Percentiles rank a stretch among this genome's conserved stretches.
These are phyloP conservation scores for Amanita subjunquillea DNA, from an alignment of 768 basidiomycete genomes.

Conservation along the genomic window DNA sequence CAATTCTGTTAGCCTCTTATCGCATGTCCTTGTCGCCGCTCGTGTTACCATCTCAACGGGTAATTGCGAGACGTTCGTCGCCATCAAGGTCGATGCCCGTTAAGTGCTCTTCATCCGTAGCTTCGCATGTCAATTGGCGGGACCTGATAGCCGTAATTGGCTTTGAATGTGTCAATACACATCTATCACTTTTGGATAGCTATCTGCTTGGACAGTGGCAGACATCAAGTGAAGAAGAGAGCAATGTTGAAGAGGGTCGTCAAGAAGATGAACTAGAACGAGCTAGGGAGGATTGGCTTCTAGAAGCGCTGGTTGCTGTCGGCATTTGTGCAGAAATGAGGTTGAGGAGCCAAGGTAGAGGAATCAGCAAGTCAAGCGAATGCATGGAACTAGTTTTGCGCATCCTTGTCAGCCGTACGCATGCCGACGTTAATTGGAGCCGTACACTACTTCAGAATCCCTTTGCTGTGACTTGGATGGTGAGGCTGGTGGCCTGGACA, in stretches of 20 bases:
- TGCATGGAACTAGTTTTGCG: conserved; percentile 53
- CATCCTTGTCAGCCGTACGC: conserved; percentile 63
- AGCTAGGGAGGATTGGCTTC: conserved; percentile 34
- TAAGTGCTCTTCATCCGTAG: conserved; percentile 7
- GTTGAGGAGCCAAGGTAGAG: conserved; percentile 9
- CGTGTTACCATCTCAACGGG: background rate
- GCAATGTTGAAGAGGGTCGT: conserved; percentile 7
- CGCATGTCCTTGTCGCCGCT: conserved; percentile 20
- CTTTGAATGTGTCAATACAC: conserved; percentile 37
- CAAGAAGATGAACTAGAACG: conserved; percentile 15
- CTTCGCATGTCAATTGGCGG: conserved; percentile 21
- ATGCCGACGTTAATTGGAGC: conserved; percentile 50
- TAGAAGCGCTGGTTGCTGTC: conserved; percentile 37
- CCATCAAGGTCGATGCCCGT: background rate
- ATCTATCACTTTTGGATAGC: conserved; percentile 51
- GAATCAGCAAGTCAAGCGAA: conserved; percentile 22
- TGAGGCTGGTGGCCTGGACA: conserved; percentile 35
- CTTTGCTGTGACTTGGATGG: conserved; percentile 32
- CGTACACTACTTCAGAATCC: conserved; percentile 35
- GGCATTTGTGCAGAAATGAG: conserved; percentile 37
- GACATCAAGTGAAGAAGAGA: conserved; percentile 5
- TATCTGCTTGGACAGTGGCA: conserved; percentile 54
- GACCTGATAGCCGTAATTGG: conserved; percentile 15
- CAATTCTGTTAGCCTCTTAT: conserved; percentile 22
- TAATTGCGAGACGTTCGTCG: conserved; percentile 25